A percentile compares a stretch with the other conserved stretches of the same genome.
These are phyloP conservation scores for Lathyrus aphaca DNA, from an alignment of 306 rosid genomes.

Conservation along the genomic window DNA sequence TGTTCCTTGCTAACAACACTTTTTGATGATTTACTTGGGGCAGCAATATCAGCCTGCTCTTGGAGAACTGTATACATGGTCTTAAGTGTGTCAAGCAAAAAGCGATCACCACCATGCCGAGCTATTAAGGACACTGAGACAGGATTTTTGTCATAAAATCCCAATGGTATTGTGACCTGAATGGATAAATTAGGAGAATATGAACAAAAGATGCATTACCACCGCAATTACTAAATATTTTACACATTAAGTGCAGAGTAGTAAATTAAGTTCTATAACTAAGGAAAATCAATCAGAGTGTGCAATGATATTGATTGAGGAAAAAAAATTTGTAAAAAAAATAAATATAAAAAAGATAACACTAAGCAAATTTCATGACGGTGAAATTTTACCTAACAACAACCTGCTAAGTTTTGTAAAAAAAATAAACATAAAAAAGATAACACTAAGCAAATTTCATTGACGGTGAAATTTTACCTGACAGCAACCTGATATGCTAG, in stretches of 20 bases:
- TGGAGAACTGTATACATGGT: conserved; percentile 65
- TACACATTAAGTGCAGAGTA: not conserved
- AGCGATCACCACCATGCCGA: conserved; percentile 93
- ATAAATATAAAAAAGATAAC: not conserved
- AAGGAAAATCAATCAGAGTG: not conserved
- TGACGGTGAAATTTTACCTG: conserved; percentile 60
- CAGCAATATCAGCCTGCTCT: conserved; percentile 80
- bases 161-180: conserved; percentile 91
- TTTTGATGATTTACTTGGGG: conserved; percentile 64
- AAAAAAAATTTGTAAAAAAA: not conserved
- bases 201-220: conserved; percentile 29
- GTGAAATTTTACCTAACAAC: conserved; percentile 79
- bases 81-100: conserved; percentile 78
- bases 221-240: conserved; percentile 1
- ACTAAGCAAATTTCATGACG: not conserved
- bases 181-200: conserved; percentile 37
- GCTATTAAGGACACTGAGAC: conserved; percentile 90
- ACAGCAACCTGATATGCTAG: conserved; percentile 97
- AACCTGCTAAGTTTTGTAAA: conserved; percentile 55
- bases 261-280: conserved; percentile 10
- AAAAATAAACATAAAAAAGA: not conserved
- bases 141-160: conserved; percentile 74
- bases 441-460: conserved; percentile 6
- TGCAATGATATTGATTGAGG: conserved; percentile 2
- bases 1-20: conserved; percentile 71